phyloP scores from a whole-genome alignment of 2,329 filamentous ascomycete genomes.

The Xylaria arbuscula region DNA sequence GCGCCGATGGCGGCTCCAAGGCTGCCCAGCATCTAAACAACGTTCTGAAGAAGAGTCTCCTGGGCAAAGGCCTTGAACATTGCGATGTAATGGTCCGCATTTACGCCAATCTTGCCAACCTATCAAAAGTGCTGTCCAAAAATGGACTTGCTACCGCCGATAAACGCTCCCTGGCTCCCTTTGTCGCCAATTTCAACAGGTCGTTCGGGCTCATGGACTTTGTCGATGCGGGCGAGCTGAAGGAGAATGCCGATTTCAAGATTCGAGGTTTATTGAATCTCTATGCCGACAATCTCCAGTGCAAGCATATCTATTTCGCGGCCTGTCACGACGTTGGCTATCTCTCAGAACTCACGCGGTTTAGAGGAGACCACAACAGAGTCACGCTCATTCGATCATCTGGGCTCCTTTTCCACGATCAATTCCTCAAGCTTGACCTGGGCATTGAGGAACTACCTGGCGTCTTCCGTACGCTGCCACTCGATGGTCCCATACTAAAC shows the following conservation, averaged over 20 bases:
- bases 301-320: constrained; percentile 72
- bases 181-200: constrained; percentile 67
- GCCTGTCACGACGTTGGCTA: constrained; percentile 71
- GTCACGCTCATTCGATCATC: constrained; percentile 65
- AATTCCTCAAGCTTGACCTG: constrained; percentile 64
- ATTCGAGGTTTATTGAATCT: constrained; percentile 62
- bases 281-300: constrained; percentile 68
- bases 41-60: constrained; percentile 60
- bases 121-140: constrained; percentile 63
- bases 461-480: constrained; percentile 61
- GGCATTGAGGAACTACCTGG: constrained; percentile 62
- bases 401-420: constrained; percentile 61
- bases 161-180: constrained; percentile 65
- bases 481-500: constrained; percentile 40
- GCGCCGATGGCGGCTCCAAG: constrained; percentile 64
- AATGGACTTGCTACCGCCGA: constrained; percentile 63
- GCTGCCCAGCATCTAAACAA: constrained; percentile 66
- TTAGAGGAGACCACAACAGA: constrained; percentile 59
- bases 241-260: constrained; percentile 70
- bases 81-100: constrained; percentile 66
- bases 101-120: constrained; percentile 65
- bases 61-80: constrained; percentile 59
- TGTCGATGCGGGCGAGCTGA: constrained; percentile 69
- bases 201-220: constrained; percentile 70
- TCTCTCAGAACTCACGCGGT: constrained; percentile 65